Evolutionary conservation across 139 green algal genomes (phyloP), one percentile per base, ranked within the genome.

Genomic region (Choricystis sp.): DNA sequence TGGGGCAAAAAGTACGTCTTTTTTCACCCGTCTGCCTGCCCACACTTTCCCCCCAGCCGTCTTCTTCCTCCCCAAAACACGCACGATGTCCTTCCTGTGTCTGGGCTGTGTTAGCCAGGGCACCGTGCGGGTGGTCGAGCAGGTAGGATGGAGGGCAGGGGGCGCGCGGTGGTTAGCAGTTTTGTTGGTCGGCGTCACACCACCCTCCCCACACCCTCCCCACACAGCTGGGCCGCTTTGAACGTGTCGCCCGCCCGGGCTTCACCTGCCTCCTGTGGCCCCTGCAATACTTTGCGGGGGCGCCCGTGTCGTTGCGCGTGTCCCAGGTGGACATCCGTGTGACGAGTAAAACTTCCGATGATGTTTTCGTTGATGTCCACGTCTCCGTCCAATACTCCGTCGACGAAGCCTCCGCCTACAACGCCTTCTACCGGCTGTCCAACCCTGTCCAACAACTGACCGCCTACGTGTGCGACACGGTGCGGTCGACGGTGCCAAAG

Each of bases 331-430:
- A 88, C 57, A 83, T 91, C 16, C 56, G 69, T 0, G 87, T 79
- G 57, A 81, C 91, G 69, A 93, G 85, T 2, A 93, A 93, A 71
- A 90, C 85, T 0, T 82, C 81, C 48, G 83, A 87, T 67, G 85
- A 87, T 57, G 79, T 86, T 1, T 91, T 90, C 60, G 82, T 94
- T 0, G 83, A 76, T 0, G 30, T 94, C 2, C 70, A 87, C 19
- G 75, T 94, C 16, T 80, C 67, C 22, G 84, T 94, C 4, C 87
- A 94, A 71, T 94, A 88, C 67, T 76, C 86, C 72, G 81, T 74
- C 9, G 40, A 52, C 40, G 40, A 52, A 16, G 40, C 9, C 9
- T 52, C 40, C 9, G 40, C 40, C 9, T 52, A 52, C 40, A 52
- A 52, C 63, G 81, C 86, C 24, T 92, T 89, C 66, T 95, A 94